Percentiles rank a stretch among this genome's conserved stretches.
phyloP scores from a whole-genome alignment of 345 rosid species.

The Populus nigra region DNA sequence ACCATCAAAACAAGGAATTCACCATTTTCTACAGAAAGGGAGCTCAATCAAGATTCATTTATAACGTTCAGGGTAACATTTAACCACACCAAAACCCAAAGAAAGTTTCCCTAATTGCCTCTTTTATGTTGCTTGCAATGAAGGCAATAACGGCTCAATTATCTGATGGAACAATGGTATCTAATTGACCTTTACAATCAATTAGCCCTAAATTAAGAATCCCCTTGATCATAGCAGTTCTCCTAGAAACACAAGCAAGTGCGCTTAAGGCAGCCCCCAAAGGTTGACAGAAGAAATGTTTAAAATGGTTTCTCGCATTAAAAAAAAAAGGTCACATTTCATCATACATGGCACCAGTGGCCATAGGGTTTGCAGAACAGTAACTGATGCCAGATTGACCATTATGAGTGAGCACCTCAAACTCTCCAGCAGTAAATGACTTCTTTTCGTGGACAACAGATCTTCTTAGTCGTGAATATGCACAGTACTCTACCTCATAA shows the following conservation, averaged over 20 bases:
- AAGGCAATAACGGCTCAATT: slow-evolving; percentile 7
- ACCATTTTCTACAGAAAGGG: not conserved
- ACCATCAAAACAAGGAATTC: not conserved
- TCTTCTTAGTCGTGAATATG: slow-evolving; percentile 59
- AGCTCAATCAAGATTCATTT: not conserved
- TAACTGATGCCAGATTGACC: slow-evolving; percentile 47
- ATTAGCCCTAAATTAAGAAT: not conserved
- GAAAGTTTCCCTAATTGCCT: not conserved
- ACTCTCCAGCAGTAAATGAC: slow-evolving; percentile 42
- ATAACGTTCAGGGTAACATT: not conserved
- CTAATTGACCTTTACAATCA: not conserved
- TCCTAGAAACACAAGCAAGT: not conserved
- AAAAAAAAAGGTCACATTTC: not conserved
- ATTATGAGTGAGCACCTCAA: slow-evolving; percentile 42
- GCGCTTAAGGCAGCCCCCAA: too few relatives aligned
- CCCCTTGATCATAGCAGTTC: not conserved
- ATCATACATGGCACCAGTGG: not conserved
- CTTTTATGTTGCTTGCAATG: not conserved
- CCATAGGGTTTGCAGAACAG: not conserved
- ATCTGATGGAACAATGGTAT: not conserved
- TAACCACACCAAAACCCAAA: not conserved
- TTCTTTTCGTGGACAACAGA: slow-evolving; percentile 24
- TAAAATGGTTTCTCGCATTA: not conserved
- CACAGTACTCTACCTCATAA: slow-evolving; percentile 70
- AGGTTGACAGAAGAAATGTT: not conserved